Evolutionary conservation across 2,329 filamentous ascomycete genomes (phyloP).

Genomic region (Epichloe aotearoae): DNA sequence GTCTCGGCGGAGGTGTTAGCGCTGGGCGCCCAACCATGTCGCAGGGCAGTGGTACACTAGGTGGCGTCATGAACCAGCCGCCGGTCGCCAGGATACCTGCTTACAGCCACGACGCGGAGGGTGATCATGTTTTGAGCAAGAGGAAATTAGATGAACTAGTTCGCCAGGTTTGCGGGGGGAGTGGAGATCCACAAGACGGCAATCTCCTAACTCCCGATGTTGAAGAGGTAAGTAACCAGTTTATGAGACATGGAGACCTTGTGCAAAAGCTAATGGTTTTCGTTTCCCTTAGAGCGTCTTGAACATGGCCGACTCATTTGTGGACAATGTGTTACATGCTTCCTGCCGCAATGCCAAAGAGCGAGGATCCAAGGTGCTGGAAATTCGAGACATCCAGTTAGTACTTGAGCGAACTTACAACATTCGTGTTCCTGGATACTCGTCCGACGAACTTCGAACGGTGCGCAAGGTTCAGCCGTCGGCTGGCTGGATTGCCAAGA

Average conservation of each 20-base stretch:
- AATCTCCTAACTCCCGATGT: slow-evolving; percentile 81
- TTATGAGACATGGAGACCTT: neutral
- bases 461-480: slow-evolving; percentile 88
- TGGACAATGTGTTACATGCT: slow-evolving; percentile 76
- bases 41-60: slow-evolving; percentile 61
- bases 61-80: slow-evolving; percentile 78
- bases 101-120: slow-evolving; percentile 81
- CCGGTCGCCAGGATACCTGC: slow-evolving; percentile 69
- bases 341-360: slow-evolving; percentile 90
- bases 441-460: slow-evolving; percentile 84
- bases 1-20: slow-evolving; percentile 48
- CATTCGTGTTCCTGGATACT: slow-evolving; percentile 86
- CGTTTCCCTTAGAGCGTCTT: slow-evolving; percentile 56
- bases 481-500: slow-evolving; percentile 84
- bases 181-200: slow-evolving; percentile 56
- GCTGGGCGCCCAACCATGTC: slow-evolving; percentile 69
- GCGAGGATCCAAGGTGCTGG: slow-evolving; percentile 76
- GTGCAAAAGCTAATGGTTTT: slow-evolving; percentile 8
- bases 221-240: slow-evolving; percentile 59
- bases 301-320: slow-evolving; percentile 82
- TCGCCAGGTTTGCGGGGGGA: slow-evolving; percentile 78
- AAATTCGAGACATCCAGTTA: slow-evolving; percentile 76
- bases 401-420: slow-evolving; percentile 78
- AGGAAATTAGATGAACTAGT: slow-evolving; percentile 95
- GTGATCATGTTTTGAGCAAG: slow-evolving; percentile 89